phyloP scores from a whole-genome alignment of 345 rosid species.

The Mangifera indica region DNA sequence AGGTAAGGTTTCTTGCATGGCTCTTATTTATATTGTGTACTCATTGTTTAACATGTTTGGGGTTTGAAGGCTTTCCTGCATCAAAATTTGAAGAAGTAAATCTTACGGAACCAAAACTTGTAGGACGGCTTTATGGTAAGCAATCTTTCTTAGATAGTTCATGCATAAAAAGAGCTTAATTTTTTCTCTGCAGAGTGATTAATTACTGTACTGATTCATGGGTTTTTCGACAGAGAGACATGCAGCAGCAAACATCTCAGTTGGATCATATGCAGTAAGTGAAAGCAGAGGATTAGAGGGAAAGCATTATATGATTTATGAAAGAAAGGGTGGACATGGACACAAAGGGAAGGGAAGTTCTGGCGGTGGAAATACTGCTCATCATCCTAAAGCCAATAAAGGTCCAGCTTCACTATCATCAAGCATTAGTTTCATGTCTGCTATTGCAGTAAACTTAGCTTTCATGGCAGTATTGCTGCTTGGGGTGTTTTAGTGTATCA shows the following conservation, averaged over 20 bases:
- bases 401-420: slow-evolving; percentile 18
- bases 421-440: slow-evolving; percentile 14
- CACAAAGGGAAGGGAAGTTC: slow-evolving; percentile 32
- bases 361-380: slow-evolving; percentile 33
- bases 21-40: slow-evolving; percentile 23
- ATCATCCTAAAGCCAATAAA: slow-evolving; percentile 14
- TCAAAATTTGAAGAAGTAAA: slow-evolving; percentile 15
- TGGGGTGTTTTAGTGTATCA: not conserved
- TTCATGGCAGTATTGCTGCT: not conserved
- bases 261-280: not conserved
- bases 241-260: slow-evolving; percentile 19
- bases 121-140: slow-evolving; percentile 27
- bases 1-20: slow-evolving; percentile 20
- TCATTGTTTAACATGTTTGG: slow-evolving; percentile 14
- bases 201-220: not conserved
- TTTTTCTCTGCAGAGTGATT: not conserved
- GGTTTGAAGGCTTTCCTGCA: slow-evolving; percentile 13
- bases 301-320: not conserved
- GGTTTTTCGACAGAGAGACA: not conserved
- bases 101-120: slow-evolving; percentile 1
- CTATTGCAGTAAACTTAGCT: not conserved
- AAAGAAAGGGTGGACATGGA: slow-evolving; percentile 22
- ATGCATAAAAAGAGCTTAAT: not conserved
- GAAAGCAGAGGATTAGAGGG: not conserved
- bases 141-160: not conserved